These are phyloP conservation scores for Botrytis galanthina DNA, from an alignment of 2,329 filamentous ascomycete species.

Conservation along the genomic window DNA sequence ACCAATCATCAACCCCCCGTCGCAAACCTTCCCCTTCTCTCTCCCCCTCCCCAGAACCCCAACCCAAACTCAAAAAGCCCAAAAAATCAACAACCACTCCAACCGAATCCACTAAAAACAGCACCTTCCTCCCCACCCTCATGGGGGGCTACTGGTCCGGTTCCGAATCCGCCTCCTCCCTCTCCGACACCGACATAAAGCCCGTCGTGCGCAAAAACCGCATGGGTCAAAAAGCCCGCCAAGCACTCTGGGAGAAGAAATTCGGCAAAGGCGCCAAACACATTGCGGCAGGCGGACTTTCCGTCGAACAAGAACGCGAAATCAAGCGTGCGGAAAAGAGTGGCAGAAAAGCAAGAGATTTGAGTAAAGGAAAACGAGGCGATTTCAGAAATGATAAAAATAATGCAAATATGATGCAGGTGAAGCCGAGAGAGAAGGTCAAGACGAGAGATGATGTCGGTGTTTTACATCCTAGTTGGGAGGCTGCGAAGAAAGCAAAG, in stretches of 20 bases:
- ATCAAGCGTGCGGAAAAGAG: constrained; percentile 44
- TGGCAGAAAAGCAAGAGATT: constrained; percentile 8
- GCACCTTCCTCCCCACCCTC: constrained; percentile 71
- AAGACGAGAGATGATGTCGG: constrained; percentile 50
- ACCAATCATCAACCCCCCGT: not conserved
- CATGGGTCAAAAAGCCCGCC: constrained; percentile 72
- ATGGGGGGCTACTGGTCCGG: constrained; percentile 80
- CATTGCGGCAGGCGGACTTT: constrained; percentile 31
- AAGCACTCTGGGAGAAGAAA: constrained; percentile 78
- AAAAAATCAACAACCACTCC: constrained; percentile 22
- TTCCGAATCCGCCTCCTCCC: constrained; percentile 65
- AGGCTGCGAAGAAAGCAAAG: constrained; percentile 56
- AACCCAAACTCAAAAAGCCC: constrained; percentile 26
- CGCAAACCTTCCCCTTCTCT: constrained; percentile 14
- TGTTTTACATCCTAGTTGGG: constrained; percentile 62
- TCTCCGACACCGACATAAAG: constrained; percentile 56
- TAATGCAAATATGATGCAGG: constrained; percentile 28
- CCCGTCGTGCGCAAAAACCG: constrained; percentile 67
- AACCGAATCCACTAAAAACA: constrained; percentile 33
- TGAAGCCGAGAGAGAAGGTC: constrained; percentile 33
- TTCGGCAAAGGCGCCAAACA: constrained; percentile 62
- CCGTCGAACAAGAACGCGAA: constrained; percentile 12
- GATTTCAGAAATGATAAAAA: constrained; percentile 18
- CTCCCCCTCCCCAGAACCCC: constrained; percentile 23
- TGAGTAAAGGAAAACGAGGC: constrained; percentile 20